These are phyloP conservation scores for Wickerhamomyces bovis DNA, from an alignment of 805 yeast species.

Conservation along the genomic window DNA sequence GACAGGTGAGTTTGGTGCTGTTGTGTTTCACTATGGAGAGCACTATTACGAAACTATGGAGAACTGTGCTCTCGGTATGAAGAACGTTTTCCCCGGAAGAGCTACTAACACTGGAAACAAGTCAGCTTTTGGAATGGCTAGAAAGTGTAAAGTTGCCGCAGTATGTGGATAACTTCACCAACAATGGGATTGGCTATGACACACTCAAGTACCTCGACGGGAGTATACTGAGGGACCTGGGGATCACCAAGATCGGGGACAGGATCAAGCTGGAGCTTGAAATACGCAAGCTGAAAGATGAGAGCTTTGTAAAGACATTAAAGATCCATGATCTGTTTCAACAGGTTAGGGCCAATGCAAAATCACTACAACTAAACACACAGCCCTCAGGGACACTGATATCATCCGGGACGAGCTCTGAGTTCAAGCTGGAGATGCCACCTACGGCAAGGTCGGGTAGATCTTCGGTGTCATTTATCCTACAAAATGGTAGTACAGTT, in stretches of 20 bases:
- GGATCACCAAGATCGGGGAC: conserved; percentile 78
- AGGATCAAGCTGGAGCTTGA: conserved; percentile 62
- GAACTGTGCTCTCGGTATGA: background rate
- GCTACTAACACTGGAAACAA: background rate
- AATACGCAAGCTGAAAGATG: conserved; percentile 36
- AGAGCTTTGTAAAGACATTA: conserved; percentile 1
- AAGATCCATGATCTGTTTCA: conserved; percentile 15
- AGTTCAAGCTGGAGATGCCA: conserved; percentile 9
- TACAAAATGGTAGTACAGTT: conserved; percentile 67
- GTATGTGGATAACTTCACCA: conserved; percentile 3
- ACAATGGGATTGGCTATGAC: conserved; percentile 17
- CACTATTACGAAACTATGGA: no score
- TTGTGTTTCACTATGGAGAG: no score
- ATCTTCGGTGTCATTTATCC: conserved; percentile 55
- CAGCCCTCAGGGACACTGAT: background rate
- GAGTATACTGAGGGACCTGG: conserved; percentile 62
- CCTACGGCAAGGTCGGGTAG: conserved; percentile 8
- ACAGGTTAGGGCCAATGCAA: conserved; percentile 5
- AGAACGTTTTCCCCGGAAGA: no score
- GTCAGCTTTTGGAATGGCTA: conserved; percentile 3
- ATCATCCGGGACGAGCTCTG: conserved; percentile 11
- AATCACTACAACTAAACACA: conserved; percentile 3
- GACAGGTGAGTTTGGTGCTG: background rate
- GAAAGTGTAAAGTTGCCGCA: background rate
- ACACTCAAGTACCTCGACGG: conserved; percentile 41